A percentile compares a stretch with the other conserved stretches of the same genome.
phyloP scores from a whole-genome alignment of 208 protist genomes.

The Wallacemonas rigidus region DNA sequence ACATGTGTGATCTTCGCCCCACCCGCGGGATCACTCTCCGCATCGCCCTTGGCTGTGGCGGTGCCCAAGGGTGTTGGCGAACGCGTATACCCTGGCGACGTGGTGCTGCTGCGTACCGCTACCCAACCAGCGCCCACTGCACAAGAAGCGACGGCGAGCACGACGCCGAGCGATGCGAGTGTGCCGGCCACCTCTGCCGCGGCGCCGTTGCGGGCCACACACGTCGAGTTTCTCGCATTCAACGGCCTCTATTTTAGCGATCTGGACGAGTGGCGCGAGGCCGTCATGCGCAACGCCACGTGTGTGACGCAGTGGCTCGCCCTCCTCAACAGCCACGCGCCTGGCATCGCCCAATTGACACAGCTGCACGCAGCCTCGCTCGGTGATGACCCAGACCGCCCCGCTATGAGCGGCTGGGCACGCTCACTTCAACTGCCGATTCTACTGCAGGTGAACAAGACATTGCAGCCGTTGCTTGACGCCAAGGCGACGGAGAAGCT shows the following conservation, averaged over 20 bases:
- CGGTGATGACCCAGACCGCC: slow-evolving; percentile 7
- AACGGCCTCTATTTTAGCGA: slow-evolving; percentile 60
- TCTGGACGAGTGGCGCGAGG: slow-evolving; percentile 65
- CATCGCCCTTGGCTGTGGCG: slow-evolving; percentile 14
- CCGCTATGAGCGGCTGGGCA: slow-evolving; percentile 41
- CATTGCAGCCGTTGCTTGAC: slow-evolving; percentile 30
- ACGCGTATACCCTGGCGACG: slow-evolving; percentile 47
- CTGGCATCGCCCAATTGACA: slow-evolving; percentile 73
- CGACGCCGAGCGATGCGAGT: background rate
- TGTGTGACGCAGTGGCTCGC: slow-evolving; percentile 49
- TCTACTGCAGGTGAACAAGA: slow-evolving; percentile 41
- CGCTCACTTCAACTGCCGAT: slow-evolving; percentile 71
- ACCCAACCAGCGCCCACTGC: background rate
- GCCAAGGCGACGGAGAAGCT: slow-evolving; percentile 41
- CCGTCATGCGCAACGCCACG: slow-evolving; percentile 48
- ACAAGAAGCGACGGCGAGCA: background rate
- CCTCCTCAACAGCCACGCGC: slow-evolving; percentile 48
- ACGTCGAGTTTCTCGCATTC: slow-evolving; percentile 57
- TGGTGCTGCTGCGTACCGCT: slow-evolving; percentile 46
- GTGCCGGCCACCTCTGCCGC: background rate
- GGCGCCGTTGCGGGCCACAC: slow-evolving; percentile 26
- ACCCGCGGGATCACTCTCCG: background rate
- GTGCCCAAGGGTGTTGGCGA: slow-evolving; percentile 25
- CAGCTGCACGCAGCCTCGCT: slow-evolving; percentile 45
- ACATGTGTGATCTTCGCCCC: slow-evolving; percentile 52